These are phyloP conservation scores for Botrytis pseudocinerea DNA, from an alignment of 2,329 filamentous ascomycete species.

Conservation along the genomic window DNA sequence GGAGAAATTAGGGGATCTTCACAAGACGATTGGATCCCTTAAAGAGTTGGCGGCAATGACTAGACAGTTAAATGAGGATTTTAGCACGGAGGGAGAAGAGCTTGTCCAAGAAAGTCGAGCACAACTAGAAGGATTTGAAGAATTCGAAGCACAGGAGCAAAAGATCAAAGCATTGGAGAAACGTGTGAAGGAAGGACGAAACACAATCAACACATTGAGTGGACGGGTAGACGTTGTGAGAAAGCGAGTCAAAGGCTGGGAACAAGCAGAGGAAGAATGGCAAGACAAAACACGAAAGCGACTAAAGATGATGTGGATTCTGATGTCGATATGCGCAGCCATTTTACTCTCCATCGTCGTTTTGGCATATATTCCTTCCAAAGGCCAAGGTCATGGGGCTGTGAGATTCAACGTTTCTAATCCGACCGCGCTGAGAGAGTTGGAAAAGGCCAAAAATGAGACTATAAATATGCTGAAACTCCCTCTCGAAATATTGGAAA, in stretches of 20 bases:
- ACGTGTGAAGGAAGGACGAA: constrained; percentile 60
- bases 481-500: constrained; percentile 27
- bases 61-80: constrained; percentile 57
- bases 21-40: constrained; percentile 63
- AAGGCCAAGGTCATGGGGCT: constrained; percentile 18
- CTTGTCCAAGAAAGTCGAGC: constrained; percentile 58
- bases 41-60: constrained; percentile 67
- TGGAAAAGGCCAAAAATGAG: constrained; percentile 31
- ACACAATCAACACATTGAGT: constrained; percentile 60
- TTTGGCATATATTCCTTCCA: constrained; percentile 36
- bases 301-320: constrained; percentile 63
- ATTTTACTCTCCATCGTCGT: constrained; percentile 49
- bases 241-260: constrained; percentile 65
- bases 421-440: constrained; percentile 29
- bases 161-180: constrained; percentile 62
- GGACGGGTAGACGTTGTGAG: constrained; percentile 64
- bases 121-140: constrained; percentile 56
- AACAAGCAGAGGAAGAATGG: constrained; percentile 65
- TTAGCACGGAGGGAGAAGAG: constrained; percentile 59
- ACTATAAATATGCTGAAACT: constrained; percentile 25
- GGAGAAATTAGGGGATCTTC: constrained; percentile 65
- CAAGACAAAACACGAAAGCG: constrained; percentile 66
- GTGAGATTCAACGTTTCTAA: constrained; percentile 28
- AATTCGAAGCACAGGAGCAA: constrained; percentile 64
- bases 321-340: constrained; percentile 49